Percentiles rank a stretch among this genome's conserved stretches.
phyloP scores from a whole-genome alignment of 2,329 filamentous ascomycete species.

The Cercospora sojina region DNA sequence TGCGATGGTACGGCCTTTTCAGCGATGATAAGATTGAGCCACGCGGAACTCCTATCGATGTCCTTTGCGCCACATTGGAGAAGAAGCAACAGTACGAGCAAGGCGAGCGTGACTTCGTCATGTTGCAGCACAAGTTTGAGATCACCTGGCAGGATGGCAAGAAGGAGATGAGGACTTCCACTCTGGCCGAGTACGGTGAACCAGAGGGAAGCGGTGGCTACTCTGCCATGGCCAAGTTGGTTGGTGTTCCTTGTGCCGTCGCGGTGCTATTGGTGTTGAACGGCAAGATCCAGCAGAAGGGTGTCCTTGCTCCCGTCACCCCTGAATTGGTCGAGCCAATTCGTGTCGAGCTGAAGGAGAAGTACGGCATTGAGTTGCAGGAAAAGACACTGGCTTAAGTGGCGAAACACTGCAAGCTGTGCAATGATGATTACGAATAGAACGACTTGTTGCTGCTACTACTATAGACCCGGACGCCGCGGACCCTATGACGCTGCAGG shows the following conservation, averaged over 20 bases:
- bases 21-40: constrained; percentile 68
- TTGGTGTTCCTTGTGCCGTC: constrained; percentile 72
- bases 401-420: neutral
- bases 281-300: constrained; percentile 40
- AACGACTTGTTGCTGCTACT: neutral
- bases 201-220: constrained; percentile 63
- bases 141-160: constrained; percentile 79
- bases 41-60: constrained; percentile 78
- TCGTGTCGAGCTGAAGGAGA: constrained; percentile 55
- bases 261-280: constrained; percentile 56
- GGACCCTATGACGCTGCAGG: neutral
- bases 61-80: constrained; percentile 84
- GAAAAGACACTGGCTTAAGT: constrained; percentile 60
- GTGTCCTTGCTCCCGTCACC: constrained; percentile 72
- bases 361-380: constrained; percentile 70
- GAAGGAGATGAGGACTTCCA: constrained; percentile 75
- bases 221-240: constrained; percentile 78
- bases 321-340: constrained; percentile 69
- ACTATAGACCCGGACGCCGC: neutral
- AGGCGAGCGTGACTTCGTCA: constrained; percentile 79
- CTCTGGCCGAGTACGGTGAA: constrained; percentile 78
- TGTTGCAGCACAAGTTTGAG: constrained; percentile 78
- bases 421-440: neutral
- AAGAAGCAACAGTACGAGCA: constrained; percentile 86
- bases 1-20: constrained; percentile 71